Base-by-base conservation (phyloP, 73 alveolate species). In the Symbiodinium natans region DNA sequence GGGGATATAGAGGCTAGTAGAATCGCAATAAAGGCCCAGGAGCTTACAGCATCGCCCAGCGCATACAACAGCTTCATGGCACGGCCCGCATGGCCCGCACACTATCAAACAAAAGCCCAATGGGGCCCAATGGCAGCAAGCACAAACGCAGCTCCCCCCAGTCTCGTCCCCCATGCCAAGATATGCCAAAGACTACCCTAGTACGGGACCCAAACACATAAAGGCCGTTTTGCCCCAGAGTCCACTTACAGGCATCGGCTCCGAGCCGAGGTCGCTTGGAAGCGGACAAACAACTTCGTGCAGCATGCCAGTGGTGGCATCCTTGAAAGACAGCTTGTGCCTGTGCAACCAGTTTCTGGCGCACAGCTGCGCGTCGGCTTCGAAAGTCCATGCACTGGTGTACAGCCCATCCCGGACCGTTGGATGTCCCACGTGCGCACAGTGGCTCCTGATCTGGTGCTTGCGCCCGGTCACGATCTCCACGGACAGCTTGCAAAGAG, bases 261-360 rank as follows among this genome's bases (percentile, higher is more conserved):
- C n/a, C 41, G 73, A 46, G 86, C 36, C 29, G 39, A 90, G 39
- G 41, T 90, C 96, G 21, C 36, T 40, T 27, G 96, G 96, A 46
- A 90, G 48, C 29, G 96, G 96, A 29, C 96, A 90, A 39, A 29
- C 31, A 25, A 90, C 96, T 3, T 63, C 96, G 39, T 68, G 46
- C 31, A 15, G 21, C 80, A n/a, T n/a, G 21, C 96, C 96, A 9
- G 6, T 13, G 42, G n/a, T 63, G 34, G 34, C 25, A 38, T 90
- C 96, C 17, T 13, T 83, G 54, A 90, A 90, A 74, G 82, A 46
- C 88, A 90, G 87, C 88, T 68, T 83, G 43, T 90, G 96, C 52
- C 96, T 68, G 77, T 90, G 96, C 88, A 90, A 41, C 96, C 96
- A 90, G 87, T 90, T 90, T 84, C 96, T 90, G 87, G 96, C 40